Conservation (phyloP, 2,329 filamentous ascomycete genomes). For the Coccinonectria pachysandricola region DNA sequence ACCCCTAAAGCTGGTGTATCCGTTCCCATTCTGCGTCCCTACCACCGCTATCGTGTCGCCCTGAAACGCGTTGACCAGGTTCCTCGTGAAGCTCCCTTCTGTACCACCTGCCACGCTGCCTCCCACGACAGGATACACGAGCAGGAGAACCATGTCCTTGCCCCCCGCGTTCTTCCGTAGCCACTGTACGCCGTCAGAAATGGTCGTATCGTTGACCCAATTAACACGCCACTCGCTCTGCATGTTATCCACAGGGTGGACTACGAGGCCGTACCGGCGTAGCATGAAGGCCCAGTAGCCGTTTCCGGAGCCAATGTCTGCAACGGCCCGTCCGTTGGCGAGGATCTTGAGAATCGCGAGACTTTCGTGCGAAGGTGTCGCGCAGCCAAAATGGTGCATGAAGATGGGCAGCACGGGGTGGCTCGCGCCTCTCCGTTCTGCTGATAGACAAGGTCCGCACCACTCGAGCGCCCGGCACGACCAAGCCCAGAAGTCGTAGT, state of each 20-base stretch:
- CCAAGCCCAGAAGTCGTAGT: conserved; percentile 58
- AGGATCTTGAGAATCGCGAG: conserved; percentile 50
- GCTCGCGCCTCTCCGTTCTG: conserved; percentile 41
- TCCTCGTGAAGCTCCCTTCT: conserved; percentile 53
- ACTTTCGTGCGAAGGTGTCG: conserved; percentile 56
- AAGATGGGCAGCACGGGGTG: conserved; percentile 63
- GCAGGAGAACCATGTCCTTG: conserved; percentile 48
- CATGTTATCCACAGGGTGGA: conserved; percentile 55
- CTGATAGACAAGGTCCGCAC: conserved; percentile 47
- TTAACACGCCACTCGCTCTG: conserved; percentile 57
- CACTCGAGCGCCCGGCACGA: conserved; percentile 54
- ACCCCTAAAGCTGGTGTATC: conserved; percentile 59
- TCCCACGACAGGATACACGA: conserved; percentile 65
- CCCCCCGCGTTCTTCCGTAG: conserved; percentile 39
- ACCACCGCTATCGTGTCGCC: conserved; percentile 60
- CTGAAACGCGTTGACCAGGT: conserved; percentile 48
- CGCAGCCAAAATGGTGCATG: conserved; percentile 72
- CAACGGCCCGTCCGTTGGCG: conserved; percentile 40
- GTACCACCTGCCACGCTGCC: conserved; percentile 52
- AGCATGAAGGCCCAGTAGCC: conserved; percentile 71
- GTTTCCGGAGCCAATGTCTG: conserved; percentile 61
- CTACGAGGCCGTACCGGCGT: conserved; percentile 43
- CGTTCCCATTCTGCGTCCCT: conserved; percentile 64
- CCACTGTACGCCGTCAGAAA: conserved; percentile 49
- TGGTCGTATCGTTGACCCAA: conserved; percentile 59